Evolutionary conservation across 371 early-diverging fungal species (phyloP).

Genomic region (Smittium mucronatum): DNA sequence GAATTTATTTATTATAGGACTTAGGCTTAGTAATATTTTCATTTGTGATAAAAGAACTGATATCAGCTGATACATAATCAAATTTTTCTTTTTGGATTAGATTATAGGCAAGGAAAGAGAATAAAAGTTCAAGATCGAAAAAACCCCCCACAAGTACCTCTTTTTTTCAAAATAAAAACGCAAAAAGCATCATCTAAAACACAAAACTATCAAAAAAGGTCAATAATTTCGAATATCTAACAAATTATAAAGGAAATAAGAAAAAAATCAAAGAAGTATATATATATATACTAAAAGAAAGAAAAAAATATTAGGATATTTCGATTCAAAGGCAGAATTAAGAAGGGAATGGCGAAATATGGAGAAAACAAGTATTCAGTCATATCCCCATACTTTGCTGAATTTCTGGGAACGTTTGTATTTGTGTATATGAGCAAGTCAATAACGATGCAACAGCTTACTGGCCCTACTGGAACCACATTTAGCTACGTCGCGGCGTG

Average conservation of each 20-base stretch:
- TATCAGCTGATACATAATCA: not conserved
- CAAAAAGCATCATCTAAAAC: not conserved
- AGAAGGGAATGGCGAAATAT: not conserved
- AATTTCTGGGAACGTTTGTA: constrained; percentile 31
- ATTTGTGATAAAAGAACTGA: not conserved
- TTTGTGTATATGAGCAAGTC: constrained; percentile 31
- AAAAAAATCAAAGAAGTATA: not conserved
- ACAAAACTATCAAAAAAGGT: not conserved
- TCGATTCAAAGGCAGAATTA: not conserved
- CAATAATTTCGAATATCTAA: not conserved
- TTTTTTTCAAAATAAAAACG: not conserved
- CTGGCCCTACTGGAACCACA: constrained; percentile 18
- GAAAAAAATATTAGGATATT: not conserved
- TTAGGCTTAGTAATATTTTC: not conserved
- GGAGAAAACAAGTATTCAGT: not conserved
- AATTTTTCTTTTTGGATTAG: not conserved
- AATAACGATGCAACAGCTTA: constrained; percentile 21
- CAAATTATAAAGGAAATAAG: not conserved
- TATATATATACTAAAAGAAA: not conserved
- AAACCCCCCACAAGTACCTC: not conserved
- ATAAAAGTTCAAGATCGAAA: not conserved
- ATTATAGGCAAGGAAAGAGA: not conserved
- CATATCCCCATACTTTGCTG: constrained; percentile 31
- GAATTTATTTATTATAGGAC: not conserved
- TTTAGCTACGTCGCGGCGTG: constrained; percentile 36